phyloP scores from a whole-genome alignment of 139 green algal genomes.

The Chlorella ohadii region DNA sequence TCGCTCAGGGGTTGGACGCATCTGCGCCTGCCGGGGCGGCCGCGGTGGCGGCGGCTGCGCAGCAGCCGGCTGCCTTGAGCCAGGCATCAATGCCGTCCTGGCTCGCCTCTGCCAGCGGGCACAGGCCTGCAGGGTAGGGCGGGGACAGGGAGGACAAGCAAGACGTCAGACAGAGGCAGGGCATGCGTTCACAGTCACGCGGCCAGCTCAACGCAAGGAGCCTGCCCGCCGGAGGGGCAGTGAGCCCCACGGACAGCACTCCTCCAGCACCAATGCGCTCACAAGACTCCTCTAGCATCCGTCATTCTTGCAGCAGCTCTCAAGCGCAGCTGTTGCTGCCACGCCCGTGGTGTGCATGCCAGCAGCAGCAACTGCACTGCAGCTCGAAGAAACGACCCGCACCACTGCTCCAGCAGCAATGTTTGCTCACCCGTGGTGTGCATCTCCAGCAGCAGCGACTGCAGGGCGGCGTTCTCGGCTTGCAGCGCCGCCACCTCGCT shows the following conservation, averaged over 20 bases:
- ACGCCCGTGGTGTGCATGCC: too few relatives aligned
- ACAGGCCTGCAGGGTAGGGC: conserved; percentile 6
- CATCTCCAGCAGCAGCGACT: conserved; percentile 27
- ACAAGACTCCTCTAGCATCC: too few relatives aligned
- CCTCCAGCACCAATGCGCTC: too few relatives aligned
- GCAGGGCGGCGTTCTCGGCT: conserved; percentile 33
- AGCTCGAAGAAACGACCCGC: background rate
- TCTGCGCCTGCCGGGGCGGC: background rate
- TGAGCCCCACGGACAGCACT: background rate
- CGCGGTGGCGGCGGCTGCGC: background rate
- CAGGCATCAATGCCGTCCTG: conserved; percentile 36
- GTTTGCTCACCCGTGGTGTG: background rate
- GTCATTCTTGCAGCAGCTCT: too few relatives aligned
- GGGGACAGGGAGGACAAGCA: too few relatives aligned
- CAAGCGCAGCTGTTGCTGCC: too few relatives aligned
- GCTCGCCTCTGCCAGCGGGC: conserved; percentile 29
- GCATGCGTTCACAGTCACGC: too few relatives aligned
- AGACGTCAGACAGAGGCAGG: too few relatives aligned
- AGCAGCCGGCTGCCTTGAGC: conserved; percentile 3
- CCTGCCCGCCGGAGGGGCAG: too few relatives aligned
- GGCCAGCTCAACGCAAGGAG: too few relatives aligned
- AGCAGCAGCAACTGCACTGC: too few relatives aligned
- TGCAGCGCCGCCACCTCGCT: background rate
- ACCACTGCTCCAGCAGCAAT: background rate
- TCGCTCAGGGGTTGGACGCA: too few relatives aligned